Evolutionary conservation across 179 eudicot species (phyloP).

Genomic region (Heliamphora pulchella): DNA sequence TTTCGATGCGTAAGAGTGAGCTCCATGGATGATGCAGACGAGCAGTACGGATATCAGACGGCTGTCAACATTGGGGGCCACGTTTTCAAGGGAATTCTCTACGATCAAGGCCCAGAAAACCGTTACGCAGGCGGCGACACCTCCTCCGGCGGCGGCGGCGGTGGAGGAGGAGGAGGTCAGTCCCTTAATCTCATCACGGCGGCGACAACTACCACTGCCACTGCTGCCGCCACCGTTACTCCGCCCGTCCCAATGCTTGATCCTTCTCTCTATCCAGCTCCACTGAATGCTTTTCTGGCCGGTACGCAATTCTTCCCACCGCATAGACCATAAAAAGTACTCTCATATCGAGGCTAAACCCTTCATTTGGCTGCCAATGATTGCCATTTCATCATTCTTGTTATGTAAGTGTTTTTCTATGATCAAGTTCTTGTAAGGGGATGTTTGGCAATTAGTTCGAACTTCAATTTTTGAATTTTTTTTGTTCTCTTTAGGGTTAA

Average conservation of each 20-base stretch:
- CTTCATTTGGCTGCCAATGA: background rate
- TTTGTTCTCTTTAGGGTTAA: background rate
- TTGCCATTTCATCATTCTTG: background rate
- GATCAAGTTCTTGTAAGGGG: background rate
- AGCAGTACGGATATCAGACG: conserved; percentile 42
- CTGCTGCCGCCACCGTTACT: conserved; percentile 17
- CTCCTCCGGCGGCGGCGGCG: conserved; percentile 32
- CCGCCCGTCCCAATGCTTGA: conserved; percentile 39
- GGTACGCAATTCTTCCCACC: conserved; percentile 93
- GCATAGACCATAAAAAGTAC: conserved; percentile 45
- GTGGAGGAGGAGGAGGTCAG: conserved; percentile 22
- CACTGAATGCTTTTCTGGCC: conserved; percentile 69
- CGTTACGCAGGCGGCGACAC: conserved; percentile 32
- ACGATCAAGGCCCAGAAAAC: conserved; percentile 40
- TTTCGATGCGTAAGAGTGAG: conserved; percentile 37
- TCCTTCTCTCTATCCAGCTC: conserved; percentile 53
- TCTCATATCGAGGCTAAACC: background rate
- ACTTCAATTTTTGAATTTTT: conserved; percentile 15
- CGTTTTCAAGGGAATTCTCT: conserved; percentile 42
- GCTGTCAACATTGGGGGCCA: conserved; percentile 43
- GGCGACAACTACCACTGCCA: conserved; percentile 12
- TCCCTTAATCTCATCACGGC: conserved; percentile 31
- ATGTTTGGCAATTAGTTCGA: background rate
- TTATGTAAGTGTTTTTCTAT: background rate
- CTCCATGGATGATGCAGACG: conserved; percentile 26